Evolutionary conservation across 2,329 filamentous ascomycete genomes (phyloP).

Genomic region (Penicillium sclerotiorum): DNA sequence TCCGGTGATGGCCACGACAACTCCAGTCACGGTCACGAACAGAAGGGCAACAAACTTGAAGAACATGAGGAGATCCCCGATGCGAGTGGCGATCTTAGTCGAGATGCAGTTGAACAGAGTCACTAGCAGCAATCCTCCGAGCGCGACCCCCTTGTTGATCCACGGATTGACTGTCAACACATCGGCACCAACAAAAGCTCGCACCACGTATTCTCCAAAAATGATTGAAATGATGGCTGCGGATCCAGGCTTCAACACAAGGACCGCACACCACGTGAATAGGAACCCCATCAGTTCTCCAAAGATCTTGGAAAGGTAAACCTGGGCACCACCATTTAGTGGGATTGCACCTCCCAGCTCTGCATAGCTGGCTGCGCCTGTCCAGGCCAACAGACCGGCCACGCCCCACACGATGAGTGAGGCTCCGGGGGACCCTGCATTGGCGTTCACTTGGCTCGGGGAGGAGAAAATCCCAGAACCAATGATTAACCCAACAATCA

Average conservation of each 20-base stretch:
- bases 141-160: conserved; percentile 86
- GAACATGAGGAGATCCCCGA: conserved; percentile 94
- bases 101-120: conserved; percentile 89
- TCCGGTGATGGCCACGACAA: conserved; percentile 86
- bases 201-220: conserved; percentile 95
- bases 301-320: conserved; percentile 95
- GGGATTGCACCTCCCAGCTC: conserved; percentile 95
- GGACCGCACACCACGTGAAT: conserved; percentile 94
- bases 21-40: conserved; percentile 81
- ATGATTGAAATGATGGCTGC: conserved; percentile 96
- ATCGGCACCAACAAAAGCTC: conserved; percentile 83
- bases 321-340: conserved; percentile 89
- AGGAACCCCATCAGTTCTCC: conserved; percentile 90
- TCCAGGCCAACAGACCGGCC: conserved; percentile 93
- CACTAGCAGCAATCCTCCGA: conserved; percentile 73
- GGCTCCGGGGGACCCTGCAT: conserved; percentile 88
- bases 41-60: conserved; percentile 91
- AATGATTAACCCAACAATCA: conserved; percentile 92
- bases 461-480: conserved; percentile 96
- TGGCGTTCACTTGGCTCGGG: conserved; percentile 86
- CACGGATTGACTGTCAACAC: conserved; percentile 78
- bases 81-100: conserved; percentile 80
- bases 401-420: conserved; percentile 89
- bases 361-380: conserved; percentile 90
- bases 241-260: conserved; percentile 90